A percentile compares a stretch with the other conserved stretches of the same genome.
phyloP scores from a whole-genome alignment of 2,329 filamentous ascomycete species.

The Neonectria ditissima region DNA sequence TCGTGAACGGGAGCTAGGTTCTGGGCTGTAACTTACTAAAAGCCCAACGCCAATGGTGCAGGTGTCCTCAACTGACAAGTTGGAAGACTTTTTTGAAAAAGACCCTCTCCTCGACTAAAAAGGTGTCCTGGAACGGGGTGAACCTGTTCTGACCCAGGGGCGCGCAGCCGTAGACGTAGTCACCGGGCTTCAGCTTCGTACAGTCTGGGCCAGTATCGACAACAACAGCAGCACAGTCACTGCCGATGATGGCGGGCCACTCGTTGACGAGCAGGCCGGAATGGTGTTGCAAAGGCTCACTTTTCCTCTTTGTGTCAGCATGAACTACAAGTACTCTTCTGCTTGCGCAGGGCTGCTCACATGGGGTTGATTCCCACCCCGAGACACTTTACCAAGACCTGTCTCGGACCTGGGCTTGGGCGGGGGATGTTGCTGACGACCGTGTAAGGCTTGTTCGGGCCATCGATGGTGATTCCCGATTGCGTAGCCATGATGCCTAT shows the following conservation, averaged over 20 bases:
- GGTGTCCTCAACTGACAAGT: constrained; percentile 46
- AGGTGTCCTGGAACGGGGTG: constrained; percentile 53
- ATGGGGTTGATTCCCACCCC: constrained; percentile 52
- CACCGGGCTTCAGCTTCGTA: constrained; percentile 48
- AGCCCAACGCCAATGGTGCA: constrained; percentile 52
- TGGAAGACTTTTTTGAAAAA: constrained; percentile 47
- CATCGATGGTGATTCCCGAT: constrained; percentile 35
- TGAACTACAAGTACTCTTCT: accelerated
- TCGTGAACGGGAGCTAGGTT: background rate
- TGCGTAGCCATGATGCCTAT: constrained; percentile 32
- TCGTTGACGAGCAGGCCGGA: constrained; percentile 48
- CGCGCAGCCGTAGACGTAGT: constrained; percentile 52
- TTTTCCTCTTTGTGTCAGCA: constrained; percentile 19
- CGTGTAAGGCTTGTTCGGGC: constrained; percentile 33
- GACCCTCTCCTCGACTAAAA: constrained; percentile 52
- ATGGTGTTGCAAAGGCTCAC: constrained; percentile 50
- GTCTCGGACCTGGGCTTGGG: constrained; percentile 46
- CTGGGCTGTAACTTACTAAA: constrained; percentile 41
- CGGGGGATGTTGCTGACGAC: constrained; percentile 39
- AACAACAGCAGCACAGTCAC: constrained; percentile 51
- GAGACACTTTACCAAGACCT: constrained; percentile 53
- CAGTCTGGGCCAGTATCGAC: constrained; percentile 46
- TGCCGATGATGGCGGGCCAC: constrained; percentile 54
- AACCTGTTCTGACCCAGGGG: constrained; percentile 49
- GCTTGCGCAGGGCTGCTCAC: constrained; percentile 35